Conservation (phyloP, 257 asterid genomes). For the Henckelia pumila region DNA sequence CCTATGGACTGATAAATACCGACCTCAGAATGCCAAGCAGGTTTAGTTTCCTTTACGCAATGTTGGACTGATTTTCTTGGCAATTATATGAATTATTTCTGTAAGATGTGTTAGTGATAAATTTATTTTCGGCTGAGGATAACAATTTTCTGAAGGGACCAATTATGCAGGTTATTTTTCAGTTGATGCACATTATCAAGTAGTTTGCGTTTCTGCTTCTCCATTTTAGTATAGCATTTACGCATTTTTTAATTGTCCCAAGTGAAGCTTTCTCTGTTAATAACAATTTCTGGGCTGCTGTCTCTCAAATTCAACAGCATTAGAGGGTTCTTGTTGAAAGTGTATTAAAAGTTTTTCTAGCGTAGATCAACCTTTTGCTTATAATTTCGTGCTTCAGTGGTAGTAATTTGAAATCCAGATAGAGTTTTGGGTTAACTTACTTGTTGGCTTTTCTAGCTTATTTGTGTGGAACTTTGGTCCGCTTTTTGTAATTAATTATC, state of each 20-base stretch:
- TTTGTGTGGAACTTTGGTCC: no score
- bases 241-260: conserved; percentile 11
- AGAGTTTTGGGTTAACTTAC: no score
- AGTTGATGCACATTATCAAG: not conserved
- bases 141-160: conserved; percentile 11
- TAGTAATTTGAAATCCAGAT: not conserved
- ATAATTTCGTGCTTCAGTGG: not conserved
- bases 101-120: not conserved
- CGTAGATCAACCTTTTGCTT: not conserved
- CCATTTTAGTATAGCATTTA: conserved; percentile 4
- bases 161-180: conserved; percentile 7
- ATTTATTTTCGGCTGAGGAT: not conserved
- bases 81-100: not conserved
- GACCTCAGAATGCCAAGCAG: conserved; percentile 77
- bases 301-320: conserved; percentile 7
- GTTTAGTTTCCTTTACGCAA: conserved; percentile 34
- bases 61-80: not conserved
- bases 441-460: no score
- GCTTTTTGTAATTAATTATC: no score
- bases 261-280: conserved; percentile 7
- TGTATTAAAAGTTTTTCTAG: not conserved
- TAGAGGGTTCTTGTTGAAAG: conserved; percentile 1
- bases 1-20: conserved; percentile 91
- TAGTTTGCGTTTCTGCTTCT: not conserved
- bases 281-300: not conserved